These are phyloP conservation scores for Scheffersomyces parashehatae DNA, from an alignment of 1,139 yeast species.

Conservation along the genomic window DNA sequence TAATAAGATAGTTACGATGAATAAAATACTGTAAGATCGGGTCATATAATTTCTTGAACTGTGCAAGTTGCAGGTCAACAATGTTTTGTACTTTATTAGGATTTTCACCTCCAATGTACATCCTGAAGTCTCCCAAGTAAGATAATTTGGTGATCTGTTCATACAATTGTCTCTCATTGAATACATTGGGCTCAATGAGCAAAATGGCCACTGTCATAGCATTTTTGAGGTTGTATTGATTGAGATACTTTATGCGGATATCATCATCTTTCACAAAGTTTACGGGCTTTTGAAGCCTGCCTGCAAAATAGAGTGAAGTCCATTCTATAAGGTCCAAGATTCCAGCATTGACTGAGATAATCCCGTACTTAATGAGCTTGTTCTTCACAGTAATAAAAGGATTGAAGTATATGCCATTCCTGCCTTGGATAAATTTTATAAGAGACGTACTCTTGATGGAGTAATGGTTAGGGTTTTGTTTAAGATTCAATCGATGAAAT, in stretches of 20 bases:
- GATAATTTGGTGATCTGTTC: slow-evolving; percentile 78
- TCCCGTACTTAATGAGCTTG: slow-evolving; percentile 80
- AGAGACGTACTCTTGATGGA: slow-evolving; percentile 40
- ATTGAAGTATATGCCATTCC: slow-evolving; percentile 84
- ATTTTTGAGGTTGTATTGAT: slow-evolving; percentile 74
- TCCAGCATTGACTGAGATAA: slow-evolving; percentile 62
- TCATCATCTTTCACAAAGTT: slow-evolving; percentile 63
- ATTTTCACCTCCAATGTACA: slow-evolving; percentile 86
- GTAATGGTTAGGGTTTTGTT: slow-evolving; percentile 71
- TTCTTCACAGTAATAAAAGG: slow-evolving; percentile 71
- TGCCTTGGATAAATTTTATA: slow-evolving; percentile 68
- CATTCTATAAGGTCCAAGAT: slow-evolving; percentile 74
- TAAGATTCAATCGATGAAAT: slow-evolving; percentile 75
- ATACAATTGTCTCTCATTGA: slow-evolving; percentile 68
- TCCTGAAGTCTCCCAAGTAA: slow-evolving; percentile 88
- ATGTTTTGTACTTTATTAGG: slow-evolving; percentile 87
- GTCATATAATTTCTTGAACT: slow-evolving; percentile 68
- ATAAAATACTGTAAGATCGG: slow-evolving; percentile 50
- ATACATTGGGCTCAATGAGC: slow-evolving; percentile 35
- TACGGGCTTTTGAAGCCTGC: slow-evolving; percentile 93
- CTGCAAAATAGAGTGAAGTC: slow-evolving; percentile 86
- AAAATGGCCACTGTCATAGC: slow-evolving; percentile 78
- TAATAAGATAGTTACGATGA: slow-evolving; percentile 18
- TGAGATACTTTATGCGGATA: slow-evolving; percentile 59
- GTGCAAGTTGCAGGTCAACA: slow-evolving; percentile 70